Evolutionary conservation across 2,329 filamentous ascomycete genomes (phyloP).

Genomic region (Fusarium continuum): DNA sequence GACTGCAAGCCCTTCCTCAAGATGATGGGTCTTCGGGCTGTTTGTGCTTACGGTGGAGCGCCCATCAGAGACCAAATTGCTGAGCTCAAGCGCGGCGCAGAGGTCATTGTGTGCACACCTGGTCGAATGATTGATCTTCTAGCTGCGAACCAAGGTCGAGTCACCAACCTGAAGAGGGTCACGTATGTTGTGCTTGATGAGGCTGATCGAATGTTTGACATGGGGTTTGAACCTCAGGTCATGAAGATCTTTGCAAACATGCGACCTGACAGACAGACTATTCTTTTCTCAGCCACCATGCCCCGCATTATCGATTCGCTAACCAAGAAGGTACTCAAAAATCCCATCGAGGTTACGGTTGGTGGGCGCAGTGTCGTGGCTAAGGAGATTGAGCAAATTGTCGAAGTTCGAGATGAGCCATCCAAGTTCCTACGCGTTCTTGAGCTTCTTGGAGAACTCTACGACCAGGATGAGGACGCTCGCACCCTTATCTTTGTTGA

Average conservation of each 20-base stretch:
- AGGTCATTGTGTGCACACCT: conserved; percentile 94
- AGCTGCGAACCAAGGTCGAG: conserved; percentile 90
- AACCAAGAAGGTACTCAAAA: conserved; percentile 86
- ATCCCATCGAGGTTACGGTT: conserved; percentile 90
- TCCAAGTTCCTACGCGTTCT: conserved; percentile 86
- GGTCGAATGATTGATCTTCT: conserved; percentile 96
- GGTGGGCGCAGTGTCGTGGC: conserved; percentile 88
- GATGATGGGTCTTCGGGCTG: conserved; percentile 82
- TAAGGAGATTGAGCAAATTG: conserved; percentile 91
- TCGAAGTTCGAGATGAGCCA: conserved; percentile 84
- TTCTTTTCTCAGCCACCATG: conserved; percentile 96
- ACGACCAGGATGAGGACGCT: conserved; percentile 87
- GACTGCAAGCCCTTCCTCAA: conserved; percentile 96
- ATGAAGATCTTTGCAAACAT: conserved; percentile 96
- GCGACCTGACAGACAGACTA: conserved; percentile 90
- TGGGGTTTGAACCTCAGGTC: conserved; percentile 98
- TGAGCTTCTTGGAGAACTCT: conserved; percentile 86
- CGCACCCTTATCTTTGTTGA: conserved; percentile 92
- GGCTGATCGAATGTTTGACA: conserved; percentile 99
- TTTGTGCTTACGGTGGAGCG: conserved; percentile 93
- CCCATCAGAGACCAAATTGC: conserved; percentile 98
- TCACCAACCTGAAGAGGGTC: conserved; percentile 88
- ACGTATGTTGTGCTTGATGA: conserved; percentile 97
- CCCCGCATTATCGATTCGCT: conserved; percentile 91
- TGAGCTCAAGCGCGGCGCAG: conserved; percentile 91